Percentiles rank a stretch among this genome's conserved stretches.
Conservation (phyloP, 768 basidiomycete species). For the Fomitopsis serialis region DNA sequence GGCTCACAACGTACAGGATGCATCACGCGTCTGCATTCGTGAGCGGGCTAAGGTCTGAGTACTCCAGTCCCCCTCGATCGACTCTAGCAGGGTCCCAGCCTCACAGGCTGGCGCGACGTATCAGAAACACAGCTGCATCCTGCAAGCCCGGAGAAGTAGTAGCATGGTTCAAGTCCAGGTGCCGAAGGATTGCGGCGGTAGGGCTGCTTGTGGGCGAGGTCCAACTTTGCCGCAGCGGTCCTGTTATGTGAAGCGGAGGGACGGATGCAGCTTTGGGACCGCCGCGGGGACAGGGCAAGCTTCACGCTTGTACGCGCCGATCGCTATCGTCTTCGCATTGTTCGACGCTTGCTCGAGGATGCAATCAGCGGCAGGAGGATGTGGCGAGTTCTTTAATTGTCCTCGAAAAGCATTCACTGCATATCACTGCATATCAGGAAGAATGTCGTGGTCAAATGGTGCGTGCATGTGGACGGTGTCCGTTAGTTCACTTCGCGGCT, state of each 20-base stretch:
- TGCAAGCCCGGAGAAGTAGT: not conserved
- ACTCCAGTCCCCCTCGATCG: slow-evolving; percentile 5
- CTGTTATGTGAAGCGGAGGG: not conserved
- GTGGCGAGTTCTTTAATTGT: too few species aligned
- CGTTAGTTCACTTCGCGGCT: slow-evolving; percentile 15
- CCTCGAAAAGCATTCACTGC: too few species aligned
- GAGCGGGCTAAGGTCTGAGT: slow-evolving; percentile 15
- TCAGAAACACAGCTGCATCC: slow-evolving; percentile 4
- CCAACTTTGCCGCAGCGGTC: too few species aligned
- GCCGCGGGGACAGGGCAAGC: slow-evolving; percentile 1
- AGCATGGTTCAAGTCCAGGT: too few species aligned
- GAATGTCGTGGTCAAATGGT: not conserved
- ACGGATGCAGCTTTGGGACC: not conserved
- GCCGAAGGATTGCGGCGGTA: too few species aligned
- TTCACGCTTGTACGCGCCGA: not conserved
- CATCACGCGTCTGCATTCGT: slow-evolving; percentile 1
- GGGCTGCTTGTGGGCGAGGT: too few species aligned
- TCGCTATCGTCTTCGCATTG: slow-evolving; percentile 39
- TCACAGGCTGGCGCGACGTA: slow-evolving; percentile 1
- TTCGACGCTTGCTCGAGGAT: slow-evolving; percentile 53
- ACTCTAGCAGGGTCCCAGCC: slow-evolving; percentile 4
- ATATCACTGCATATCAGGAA: not conserved
- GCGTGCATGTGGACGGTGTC: not conserved
- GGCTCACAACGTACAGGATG: slow-evolving; percentile 9
- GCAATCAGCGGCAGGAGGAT: slow-evolving; percentile 56